A percentile compares a stretch with the other conserved stretches of the same genome.
These are phyloP conservation scores for Thermoascus crustaceus DNA, from an alignment of 2,329 filamentous ascomycete genomes.

Conservation along the genomic window DNA sequence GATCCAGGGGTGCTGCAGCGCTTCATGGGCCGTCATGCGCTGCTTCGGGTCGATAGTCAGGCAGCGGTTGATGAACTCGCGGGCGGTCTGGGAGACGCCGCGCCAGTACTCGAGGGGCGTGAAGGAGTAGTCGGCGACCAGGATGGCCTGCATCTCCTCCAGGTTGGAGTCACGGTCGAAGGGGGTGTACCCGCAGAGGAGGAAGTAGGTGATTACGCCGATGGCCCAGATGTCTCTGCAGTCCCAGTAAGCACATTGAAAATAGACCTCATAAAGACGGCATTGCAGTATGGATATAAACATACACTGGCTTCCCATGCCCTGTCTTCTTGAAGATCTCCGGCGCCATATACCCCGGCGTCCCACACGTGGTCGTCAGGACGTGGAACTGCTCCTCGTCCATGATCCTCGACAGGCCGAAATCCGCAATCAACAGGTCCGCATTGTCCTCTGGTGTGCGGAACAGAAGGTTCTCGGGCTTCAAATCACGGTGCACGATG, in stretches of 20 bases:
- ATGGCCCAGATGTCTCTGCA: conserved; percentile 86
- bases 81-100: conserved; percentile 73
- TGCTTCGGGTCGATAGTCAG: conserved; percentile 80
- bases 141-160: conserved; percentile 98
- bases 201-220: conserved; percentile 96
- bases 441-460: conserved; percentile 96
- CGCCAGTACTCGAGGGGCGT: conserved; percentile 95
- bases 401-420: conserved; percentile 94
- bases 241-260: conserved; percentile 2
- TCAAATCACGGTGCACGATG: conserved; percentile 95
- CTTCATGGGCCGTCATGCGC: conserved; percentile 85
- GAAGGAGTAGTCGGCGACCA: conserved; percentile 93
- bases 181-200: conserved; percentile 94
- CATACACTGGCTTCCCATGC: conserved; percentile 87
- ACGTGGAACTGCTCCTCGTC: conserved; percentile 98
- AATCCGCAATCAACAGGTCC: conserved; percentile 93
- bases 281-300: conserved; percentile 2
- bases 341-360: conserved; percentile 97
- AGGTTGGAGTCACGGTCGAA: conserved; percentile 97
- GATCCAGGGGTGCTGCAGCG: conserved; percentile 58
- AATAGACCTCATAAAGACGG: no score
- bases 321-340: conserved; percentile 99
- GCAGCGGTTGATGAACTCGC: conserved; percentile 87
- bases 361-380: conserved; percentile 93
- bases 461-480: conserved; percentile 95